Evolutionary conservation across 257 asterid species (phyloP), one percentile per base, ranked within the genome.

Genomic region (Nicotiana sylvestris): DNA sequence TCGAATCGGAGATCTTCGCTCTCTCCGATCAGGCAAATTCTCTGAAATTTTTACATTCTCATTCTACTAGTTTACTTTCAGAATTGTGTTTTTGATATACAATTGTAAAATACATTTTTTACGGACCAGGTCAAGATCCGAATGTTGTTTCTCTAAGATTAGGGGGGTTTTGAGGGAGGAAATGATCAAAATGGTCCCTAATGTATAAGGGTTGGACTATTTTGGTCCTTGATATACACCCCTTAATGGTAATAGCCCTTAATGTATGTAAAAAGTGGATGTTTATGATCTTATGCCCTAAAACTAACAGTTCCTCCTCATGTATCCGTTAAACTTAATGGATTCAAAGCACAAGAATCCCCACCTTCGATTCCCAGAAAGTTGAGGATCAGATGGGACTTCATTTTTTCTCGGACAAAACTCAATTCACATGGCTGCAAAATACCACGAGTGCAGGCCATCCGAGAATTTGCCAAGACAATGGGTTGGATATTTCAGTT

Each of bases 1-100:
- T 96, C 57, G 98, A 96, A 89, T 87, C 93, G 9, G 99, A 96
- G 81, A 88, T 94, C 77, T 93, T 93, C 66, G 86, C 92, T 72
- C 46, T 90, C 83, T 92, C 97, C 85, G 97, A 96, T 72, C 90
- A 82, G 98, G 98, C 91, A 78, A 30, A 39, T 30, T 65, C 32
- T 49, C 66, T 6, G 53, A 66, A 6, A 13, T 6, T 5, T 11
- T 6, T 9, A 11, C 30, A 21, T 60, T 60, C 37, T 25, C 9
- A 8, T 65, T 37, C 78, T 70, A 43, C 6, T 3, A 39, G 39
- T 70, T 70, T n/a, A 29, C n/a, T 72, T 21, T 72, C 33, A 12
- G 39, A 72, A 46, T 72, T 72, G 12, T 72, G 39, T 43, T 72
- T 72, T 72, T 12, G 60, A 49, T 46, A 13, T 46, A 46, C 15